Evolutionary conservation across 768 basidiomycete species (phyloP), one percentile per base, ranked within the genome.

Genomic region (Harrya chromipes): DNA sequence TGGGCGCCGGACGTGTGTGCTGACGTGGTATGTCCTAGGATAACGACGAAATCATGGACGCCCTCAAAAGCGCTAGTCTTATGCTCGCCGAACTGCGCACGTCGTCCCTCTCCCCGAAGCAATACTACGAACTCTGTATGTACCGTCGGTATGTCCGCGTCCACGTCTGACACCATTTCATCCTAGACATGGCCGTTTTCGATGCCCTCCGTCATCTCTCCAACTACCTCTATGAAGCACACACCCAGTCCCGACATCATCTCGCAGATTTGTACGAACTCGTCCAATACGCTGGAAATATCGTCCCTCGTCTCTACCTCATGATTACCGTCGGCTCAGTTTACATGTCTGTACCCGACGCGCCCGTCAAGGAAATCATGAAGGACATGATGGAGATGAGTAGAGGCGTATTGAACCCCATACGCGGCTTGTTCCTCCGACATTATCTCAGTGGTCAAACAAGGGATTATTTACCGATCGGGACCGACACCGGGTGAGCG

Each of bases 361-460:
- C 95, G 10, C 95, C 95, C 4, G 85, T 98, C 48, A 97, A 94
- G 76, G 95, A 99, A 73, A 93, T 99, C 54, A 99, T 98, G 95
- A 98, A 97, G 78, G 97, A 99, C 70, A 97, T 98, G 95, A 88
- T 99, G 88, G 97, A 99, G 70, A 98, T 98, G 97, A 93, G 93
- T 31, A 78, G 94, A 17, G 97, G 97, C 53, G 93, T 99, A 5
- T 78, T 98, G 55, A 94, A 98, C 66, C 95, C 97, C n/a, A 92
- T 94, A 43, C 80, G 97, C 40, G 97, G 97, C 16, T 73, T 99
- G 29, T 99, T 99, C 72, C 75, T 99, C 31, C 80, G 95, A 23
- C 95, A 99, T 66, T 98, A 98, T 69, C 83, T 98, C 29, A 93
- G 90, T 52, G 95, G 97, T 13, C 94, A 98, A 74, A 98, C 97